Evolutionary conservation across 257 asterid species (phyloP).

Genomic region (Thymus mandschuricus): DNA sequence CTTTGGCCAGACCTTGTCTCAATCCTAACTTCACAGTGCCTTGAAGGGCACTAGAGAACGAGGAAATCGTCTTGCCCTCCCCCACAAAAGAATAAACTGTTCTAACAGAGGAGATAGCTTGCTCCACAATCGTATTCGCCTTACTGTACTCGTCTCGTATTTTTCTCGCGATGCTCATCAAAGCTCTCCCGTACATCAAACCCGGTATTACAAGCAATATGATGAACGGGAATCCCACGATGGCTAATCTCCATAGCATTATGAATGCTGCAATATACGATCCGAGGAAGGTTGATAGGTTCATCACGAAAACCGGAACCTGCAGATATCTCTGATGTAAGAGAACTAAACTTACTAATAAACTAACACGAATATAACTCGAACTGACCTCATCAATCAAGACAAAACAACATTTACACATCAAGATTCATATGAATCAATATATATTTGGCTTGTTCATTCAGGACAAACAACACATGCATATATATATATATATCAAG

Average conservation of each 20-base stretch:
- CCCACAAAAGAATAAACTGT: constrained; percentile 49
- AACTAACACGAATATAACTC: too few species aligned
- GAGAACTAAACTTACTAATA: too few species aligned
- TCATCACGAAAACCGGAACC: constrained; percentile 84
- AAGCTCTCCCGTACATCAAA: constrained; percentile 76
- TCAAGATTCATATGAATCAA: too few species aligned
- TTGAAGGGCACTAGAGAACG: too few species aligned
- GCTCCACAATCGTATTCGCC: constrained; percentile 71
- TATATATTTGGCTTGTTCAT: background rate
- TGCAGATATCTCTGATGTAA: constrained; percentile 9
- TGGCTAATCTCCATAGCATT: constrained; percentile 74
- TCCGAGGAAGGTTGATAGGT: constrained; percentile 66
- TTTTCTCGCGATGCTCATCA: constrained; percentile 66
- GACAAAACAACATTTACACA: too few species aligned
- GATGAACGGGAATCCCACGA: constrained; percentile 76
- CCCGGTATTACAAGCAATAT: constrained; percentile 80
- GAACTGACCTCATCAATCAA: too few species aligned
- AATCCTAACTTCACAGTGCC: too few species aligned
- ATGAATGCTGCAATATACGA: constrained; percentile 65
- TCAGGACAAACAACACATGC: background rate
- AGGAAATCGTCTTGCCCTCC: too few species aligned
- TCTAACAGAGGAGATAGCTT: constrained; percentile 72
- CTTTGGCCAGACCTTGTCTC: too few species aligned
- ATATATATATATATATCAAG: background rate
- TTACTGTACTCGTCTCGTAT: constrained; percentile 69